Base-by-base conservation (phyloP, 2,329 filamentous ascomycete species). In the Colletotrichum trifolii region DNA sequence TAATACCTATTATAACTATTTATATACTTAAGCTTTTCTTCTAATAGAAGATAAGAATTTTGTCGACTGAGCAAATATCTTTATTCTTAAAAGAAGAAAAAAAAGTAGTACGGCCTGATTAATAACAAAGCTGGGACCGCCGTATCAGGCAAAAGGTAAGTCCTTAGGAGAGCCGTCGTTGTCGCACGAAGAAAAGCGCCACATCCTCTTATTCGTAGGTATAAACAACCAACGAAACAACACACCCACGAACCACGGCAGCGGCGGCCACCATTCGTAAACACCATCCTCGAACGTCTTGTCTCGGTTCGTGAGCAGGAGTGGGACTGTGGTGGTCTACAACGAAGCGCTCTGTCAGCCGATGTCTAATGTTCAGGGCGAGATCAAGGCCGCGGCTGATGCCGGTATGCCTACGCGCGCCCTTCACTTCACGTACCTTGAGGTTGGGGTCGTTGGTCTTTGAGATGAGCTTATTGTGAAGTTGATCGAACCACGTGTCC, bases 131-230 rank as follows among this genome's bases (percentile, higher is more conserved):
- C 25, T 25, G 4, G 25, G 25, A 25, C 25, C 25, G 34, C 15
- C 62, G 60, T 48, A 43, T 71, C 58, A 75, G 4, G 71, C 76
- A 72, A 79, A 79, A 3, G 74, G 76, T 39, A 80, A 67, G 17
- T 77, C 74, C 59, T 73, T 70, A 10, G 73, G 76, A 25, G 68
- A 68, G 15, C 73, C 73, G 13, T 69, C 52, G 34, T 69, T 56
- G 54, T 76, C 73, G 49, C 75, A 77, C 10, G 72, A 70, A 2
- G 75, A 71, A 62, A 78, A 78, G 49, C 75, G 72, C 76, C 75
- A 77, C 76, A 75, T 76, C 42, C 73, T 72, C 59, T 76, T 74
- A 54, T 77, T 71, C 64, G 71, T 75, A 12, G 73, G 71, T 12
- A 77, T 69, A 64, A 74, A 76, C 8, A 76, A 33, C 71, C 72